Conservation (phyloP, 1,139 yeast species). For the Sugiyamaella pinicola region DNA sequence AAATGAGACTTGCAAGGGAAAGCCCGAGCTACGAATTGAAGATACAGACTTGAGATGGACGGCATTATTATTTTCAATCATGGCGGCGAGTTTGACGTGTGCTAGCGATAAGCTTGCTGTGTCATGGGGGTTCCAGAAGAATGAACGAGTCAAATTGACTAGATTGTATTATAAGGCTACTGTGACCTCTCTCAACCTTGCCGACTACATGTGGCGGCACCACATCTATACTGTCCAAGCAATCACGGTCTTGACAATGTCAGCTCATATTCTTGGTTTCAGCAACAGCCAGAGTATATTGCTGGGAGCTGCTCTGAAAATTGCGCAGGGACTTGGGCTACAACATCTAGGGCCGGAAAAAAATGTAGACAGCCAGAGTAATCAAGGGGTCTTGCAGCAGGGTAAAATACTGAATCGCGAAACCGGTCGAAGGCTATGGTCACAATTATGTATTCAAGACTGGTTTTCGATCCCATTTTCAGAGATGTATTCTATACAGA, state of each 20-base stretch:
- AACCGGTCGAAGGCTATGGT: background rate
- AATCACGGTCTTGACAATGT: background rate
- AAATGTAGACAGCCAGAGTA: background rate
- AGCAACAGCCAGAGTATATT: background rate
- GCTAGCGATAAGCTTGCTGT: background rate
- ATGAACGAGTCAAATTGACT: background rate
- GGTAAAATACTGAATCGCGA: background rate
- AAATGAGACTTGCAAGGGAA: background rate
- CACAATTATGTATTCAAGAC: background rate
- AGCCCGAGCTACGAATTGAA: background rate
- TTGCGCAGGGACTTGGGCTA: background rate
- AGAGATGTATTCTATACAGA: background rate
- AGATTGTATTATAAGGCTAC: background rate
- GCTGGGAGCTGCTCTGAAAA: conserved; percentile 1
- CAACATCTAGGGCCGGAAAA: background rate
- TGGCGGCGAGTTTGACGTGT: background rate
- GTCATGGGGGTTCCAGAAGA: background rate
- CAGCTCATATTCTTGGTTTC: background rate
- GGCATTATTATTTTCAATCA: background rate
- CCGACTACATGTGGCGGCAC: conserved; percentile 1
- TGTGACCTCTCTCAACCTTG: background rate
- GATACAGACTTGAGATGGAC: background rate
- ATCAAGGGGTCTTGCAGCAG: background rate
- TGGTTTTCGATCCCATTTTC: background rate
- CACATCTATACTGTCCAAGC: background rate